Evolutionary conservation across 2,329 filamentous ascomycete genomes (phyloP).

Genomic region (Microcera coccophila): DNA sequence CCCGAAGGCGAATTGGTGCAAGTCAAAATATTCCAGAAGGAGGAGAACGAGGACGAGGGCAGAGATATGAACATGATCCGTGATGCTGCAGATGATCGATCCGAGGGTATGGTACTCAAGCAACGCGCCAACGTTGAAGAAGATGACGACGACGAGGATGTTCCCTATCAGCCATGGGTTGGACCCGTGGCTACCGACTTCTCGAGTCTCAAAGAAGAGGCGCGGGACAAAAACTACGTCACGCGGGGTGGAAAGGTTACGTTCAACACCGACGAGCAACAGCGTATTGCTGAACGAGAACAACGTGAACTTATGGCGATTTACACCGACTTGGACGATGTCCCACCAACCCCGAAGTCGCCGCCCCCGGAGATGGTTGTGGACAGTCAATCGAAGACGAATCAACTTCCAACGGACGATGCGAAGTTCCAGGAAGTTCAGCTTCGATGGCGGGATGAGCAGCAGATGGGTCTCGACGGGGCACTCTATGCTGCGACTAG

Average conservation of each 20-base stretch:
- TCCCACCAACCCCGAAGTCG: slow-evolving; percentile 55
- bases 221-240: slow-evolving; percentile 46
- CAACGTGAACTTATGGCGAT: slow-evolving; percentile 58
- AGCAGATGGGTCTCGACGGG: slow-evolving; percentile 41
- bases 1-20: slow-evolving; percentile 63
- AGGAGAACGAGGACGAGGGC: slow-evolving; percentile 66
- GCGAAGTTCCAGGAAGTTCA: slow-evolving; percentile 47
- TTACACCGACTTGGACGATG: slow-evolving; percentile 52
- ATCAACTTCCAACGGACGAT: slow-evolving; percentile 37
- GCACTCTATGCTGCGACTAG: slow-evolving; percentile 42
- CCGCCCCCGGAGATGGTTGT: slow-evolving; percentile 37
- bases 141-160: slow-evolving; percentile 57
- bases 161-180: slow-evolving; percentile 51
- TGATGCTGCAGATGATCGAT: slow-evolving; percentile 68
- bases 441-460: slow-evolving; percentile 45
- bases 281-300: slow-evolving; percentile 54
- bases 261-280: slow-evolving; percentile 54
- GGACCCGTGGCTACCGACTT: slow-evolving; percentile 48
- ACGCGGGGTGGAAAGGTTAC: slow-evolving; percentile 51
- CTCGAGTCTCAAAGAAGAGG: slow-evolving; percentile 42
- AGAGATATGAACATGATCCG: slow-evolving; percentile 64
- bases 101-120: slow-evolving; percentile 67
- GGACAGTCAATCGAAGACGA: slow-evolving; percentile 26
- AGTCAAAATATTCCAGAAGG: slow-evolving; percentile 66
- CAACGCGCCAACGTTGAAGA: slow-evolving; percentile 45